These are phyloP conservation scores for Camellia sinensis DNA, from an alignment of 148 eudicot species.

Conservation along the genomic window DNA sequence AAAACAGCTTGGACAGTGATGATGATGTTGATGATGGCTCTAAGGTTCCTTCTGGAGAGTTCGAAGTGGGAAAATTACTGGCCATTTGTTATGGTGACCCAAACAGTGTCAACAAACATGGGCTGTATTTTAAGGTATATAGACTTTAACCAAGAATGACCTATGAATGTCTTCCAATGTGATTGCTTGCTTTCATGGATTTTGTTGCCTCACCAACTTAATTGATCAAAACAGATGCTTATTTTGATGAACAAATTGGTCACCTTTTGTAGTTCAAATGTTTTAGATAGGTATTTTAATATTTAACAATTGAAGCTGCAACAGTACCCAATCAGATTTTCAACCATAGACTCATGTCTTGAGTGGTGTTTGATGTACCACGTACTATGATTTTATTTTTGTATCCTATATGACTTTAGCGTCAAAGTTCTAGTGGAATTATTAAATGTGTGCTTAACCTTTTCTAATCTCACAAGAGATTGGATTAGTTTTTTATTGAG, in stretches of 20 bases:
- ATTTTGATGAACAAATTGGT: neutral
- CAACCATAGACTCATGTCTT: no score
- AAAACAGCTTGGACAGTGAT: constrained; percentile 10
- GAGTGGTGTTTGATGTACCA: no score
- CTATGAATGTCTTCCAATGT: neutral
- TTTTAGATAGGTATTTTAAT: neutral
- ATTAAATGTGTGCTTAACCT: no score
- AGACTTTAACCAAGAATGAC: neutral
- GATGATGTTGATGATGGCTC: neutral
- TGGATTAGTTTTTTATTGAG: neutral
- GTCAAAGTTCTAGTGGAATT: no score
- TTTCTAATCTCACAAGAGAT: neutral
- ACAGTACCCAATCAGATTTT: no score
- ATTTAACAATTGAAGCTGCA: no score
- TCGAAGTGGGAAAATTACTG: constrained; percentile 27
- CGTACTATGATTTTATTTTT: no score
- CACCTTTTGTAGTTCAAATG: neutral
- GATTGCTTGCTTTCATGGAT: neutral
- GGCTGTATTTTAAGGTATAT: constrained; percentile 30
- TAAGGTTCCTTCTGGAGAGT: constrained; percentile 12
- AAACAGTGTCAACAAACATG: constrained; percentile 2
- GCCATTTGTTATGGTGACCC: constrained; percentile 34
- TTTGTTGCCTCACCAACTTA: neutral
- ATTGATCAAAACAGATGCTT: no score
- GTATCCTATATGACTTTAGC: no score